Conservation (phyloP, 2,329 filamentous ascomycete genomes). For the Madurella fahalii region DNA sequence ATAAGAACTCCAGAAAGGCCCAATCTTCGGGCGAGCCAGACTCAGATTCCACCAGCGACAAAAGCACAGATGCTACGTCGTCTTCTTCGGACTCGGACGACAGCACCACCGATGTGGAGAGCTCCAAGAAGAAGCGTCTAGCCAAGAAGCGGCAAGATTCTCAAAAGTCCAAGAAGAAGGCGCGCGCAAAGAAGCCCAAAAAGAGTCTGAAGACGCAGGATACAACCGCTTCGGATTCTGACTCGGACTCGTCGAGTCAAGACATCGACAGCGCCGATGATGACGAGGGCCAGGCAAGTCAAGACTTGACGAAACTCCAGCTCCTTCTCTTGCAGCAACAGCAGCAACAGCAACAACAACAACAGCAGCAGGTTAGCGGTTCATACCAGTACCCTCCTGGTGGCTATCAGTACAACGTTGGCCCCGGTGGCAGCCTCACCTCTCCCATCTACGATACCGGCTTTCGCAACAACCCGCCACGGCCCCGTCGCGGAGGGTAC, state of each 20-base stretch:
- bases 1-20: conserved; percentile 28
- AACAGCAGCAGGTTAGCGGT: conserved; percentile 5
- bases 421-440: conserved; percentile 2
- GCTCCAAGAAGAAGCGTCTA: conserved; percentile 27
- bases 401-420: conserved; percentile 7
- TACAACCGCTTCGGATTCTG: conserved; percentile 22
- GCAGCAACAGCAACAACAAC: conserved; percentile 13
- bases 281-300: conserved; percentile 19
- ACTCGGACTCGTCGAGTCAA: conserved; percentile 24
- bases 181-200: conserved; percentile 26
- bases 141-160: conserved; percentile 31
- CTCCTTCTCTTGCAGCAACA: conserved; percentile 20
- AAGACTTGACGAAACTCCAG: conserved; percentile 30
- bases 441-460: conserved; percentile 14
- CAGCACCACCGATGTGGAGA: conserved; percentile 23
- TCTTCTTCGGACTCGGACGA: conserved; percentile 28
- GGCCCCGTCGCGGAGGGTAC: conserved; percentile 1
- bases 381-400: conserved; percentile 14
- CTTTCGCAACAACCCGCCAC: conserved; percentile 6
- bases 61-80: conserved; percentile 20
- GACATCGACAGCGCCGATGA: conserved; percentile 20
- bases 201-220: conserved; percentile 24
- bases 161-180: conserved; percentile 30
- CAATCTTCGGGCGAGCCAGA: conserved; percentile 12
- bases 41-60: conserved; percentile 16